Base-by-base conservation (phyloP, 2,329 filamentous ascomycete genomes). In the Cordyceps farinosa region DNA sequence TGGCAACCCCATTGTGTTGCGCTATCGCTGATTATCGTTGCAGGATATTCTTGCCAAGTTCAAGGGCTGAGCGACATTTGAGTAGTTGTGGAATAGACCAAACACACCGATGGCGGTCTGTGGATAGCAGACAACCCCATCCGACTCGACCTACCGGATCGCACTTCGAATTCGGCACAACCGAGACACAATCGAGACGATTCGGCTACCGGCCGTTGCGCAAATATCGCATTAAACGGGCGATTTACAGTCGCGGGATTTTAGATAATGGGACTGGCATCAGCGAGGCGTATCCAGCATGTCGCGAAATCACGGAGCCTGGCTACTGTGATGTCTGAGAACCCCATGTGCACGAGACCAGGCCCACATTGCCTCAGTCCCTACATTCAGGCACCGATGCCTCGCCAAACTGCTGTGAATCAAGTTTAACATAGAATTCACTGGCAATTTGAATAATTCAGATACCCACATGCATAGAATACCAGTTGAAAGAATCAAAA, bases 31-130 rank as follows among this genome's bases (percentile, higher is more conserved):
- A 62, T 44, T 4, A n/a, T 32, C 56, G 30, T 51, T 61, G 4
- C 66, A 90, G 87, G 85, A 87, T 68, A 82, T 87, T 11, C 77
- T 90, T 40, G 82, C 85, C 64, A 89, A 87, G 67, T 90, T 90
- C 76, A 88, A 88, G 72, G 87, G 87, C 67, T 90, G 77, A 86
- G 36, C 0, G 17, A 50, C 9, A 27, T 36, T 30, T 11, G 4
- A 4, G n/a, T 4, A 15, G 11, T 29, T 5, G 10, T 7, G 13
- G 11, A 29, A 8, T 10, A 53, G 13, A 45, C 9, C 29, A 45
- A 8, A n/a, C 13, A 48, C 27, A 27, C 17, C 29, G 27, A 55
- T 38, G 9, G 13, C 9, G 32, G 36, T n/a, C 17, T 15, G 45
- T 30, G 40, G 13, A 8, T 32, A 56, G 29, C 54, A 30, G 15